Percentiles rank a stretch among this genome's conserved stretches.
Evolutionary conservation across 495 filamentous ascomycete genomes (phyloP).

Genomic region (Lepidopterella palustris): DNA sequence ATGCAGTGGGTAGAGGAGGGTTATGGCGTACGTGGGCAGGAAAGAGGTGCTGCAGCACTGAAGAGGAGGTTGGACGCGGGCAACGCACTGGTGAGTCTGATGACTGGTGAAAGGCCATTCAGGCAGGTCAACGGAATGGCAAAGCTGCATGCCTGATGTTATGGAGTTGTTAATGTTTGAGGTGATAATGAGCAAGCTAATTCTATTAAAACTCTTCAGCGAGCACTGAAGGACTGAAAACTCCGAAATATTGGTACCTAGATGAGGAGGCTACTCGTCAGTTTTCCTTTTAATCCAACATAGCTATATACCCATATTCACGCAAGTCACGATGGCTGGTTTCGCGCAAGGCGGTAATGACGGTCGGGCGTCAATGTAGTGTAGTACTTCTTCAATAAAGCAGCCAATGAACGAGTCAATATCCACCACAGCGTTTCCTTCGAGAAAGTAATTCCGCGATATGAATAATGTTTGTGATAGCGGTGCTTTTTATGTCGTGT

Average conservation of each 20-base stretch:
- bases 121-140: conserved; percentile 14
- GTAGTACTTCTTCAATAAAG: background rate
- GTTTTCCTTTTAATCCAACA: conserved; percentile 12
- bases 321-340: background rate
- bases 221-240: background rate
- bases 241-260: background rate
- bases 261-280: background rate
- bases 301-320: conserved; percentile 32
- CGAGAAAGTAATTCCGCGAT: background rate
- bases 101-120: conserved; percentile 16
- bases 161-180: too few species aligned
- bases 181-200: too few species aligned
- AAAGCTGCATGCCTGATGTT: conserved; percentile 23
- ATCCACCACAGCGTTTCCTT: background rate
- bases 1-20: conserved; percentile 77
- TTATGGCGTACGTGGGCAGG: conserved; percentile 54
- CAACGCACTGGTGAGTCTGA: conserved; percentile 17
- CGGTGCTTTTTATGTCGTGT: conserved; percentile 23
- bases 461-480: conserved; percentile 13
- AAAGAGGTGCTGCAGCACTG: conserved; percentile 55
- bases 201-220: background rate
- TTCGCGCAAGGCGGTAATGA: background rate
- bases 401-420: background rate
- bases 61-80: conserved; percentile 49
- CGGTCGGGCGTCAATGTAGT: background rate